These are phyloP conservation scores for Globisporangium orthogonon DNA, from an alignment of 352 stramenopile genomes.

Conservation along the genomic window DNA sequence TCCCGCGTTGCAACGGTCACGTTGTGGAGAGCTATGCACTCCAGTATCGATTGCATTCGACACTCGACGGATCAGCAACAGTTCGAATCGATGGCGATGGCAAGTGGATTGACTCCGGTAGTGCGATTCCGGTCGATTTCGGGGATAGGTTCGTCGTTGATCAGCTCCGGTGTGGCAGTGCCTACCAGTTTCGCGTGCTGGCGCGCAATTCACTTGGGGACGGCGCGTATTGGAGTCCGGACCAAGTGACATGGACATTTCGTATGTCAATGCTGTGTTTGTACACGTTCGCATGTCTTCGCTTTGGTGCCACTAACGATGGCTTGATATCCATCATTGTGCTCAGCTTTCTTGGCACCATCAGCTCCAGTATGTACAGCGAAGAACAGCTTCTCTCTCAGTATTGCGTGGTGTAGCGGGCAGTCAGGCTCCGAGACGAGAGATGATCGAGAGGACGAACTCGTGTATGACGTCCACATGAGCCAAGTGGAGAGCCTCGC, in stretches of 20 bases:
- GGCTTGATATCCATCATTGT: background rate
- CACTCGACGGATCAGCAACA: background rate
- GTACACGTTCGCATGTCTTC: background rate
- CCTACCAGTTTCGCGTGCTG: conserved; percentile 17
- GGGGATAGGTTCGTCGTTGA: conserved; percentile 5
- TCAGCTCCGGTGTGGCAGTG: conserved; percentile 4
- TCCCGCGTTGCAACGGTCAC: conserved; percentile 47
- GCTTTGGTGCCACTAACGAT: background rate
- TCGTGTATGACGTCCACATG: conserved; percentile 23
- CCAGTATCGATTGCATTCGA: conserved; percentile 5
- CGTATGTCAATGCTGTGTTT: conserved; percentile 12
- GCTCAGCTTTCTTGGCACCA: conserved; percentile 17
- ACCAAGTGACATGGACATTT: conserved; percentile 15
- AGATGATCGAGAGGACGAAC: background rate
- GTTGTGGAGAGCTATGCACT: conserved; percentile 18
- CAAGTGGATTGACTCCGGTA: conserved; percentile 8
- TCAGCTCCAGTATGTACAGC: conserved; percentile 13
- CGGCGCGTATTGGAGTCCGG: conserved; percentile 7
- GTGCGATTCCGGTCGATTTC: conserved; percentile 12
- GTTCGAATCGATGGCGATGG: background rate
- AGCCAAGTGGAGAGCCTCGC: conserved; percentile 7
- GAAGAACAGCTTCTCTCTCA: conserved; percentile 17
- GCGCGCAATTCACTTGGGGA: conserved; percentile 18
- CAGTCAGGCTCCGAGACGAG: background rate
- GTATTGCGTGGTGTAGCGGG: conserved; percentile 15